Base-by-base conservation (phyloP, 257 asterid genomes). In the Pogostemon cablin region DNA sequence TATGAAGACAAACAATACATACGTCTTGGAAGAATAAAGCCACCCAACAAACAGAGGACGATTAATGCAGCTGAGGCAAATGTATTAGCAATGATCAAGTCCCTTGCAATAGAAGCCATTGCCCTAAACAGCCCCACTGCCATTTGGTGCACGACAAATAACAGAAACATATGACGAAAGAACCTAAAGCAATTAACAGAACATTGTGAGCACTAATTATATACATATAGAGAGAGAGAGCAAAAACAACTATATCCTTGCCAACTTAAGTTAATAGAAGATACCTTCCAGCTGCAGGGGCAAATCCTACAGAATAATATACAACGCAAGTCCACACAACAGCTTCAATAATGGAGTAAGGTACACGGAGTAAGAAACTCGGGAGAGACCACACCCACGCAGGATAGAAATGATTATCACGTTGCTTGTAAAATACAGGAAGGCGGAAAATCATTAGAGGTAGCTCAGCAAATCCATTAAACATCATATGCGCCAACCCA, bases 381-480 rank as follows among this genome's bases (percentile, higher is more conserved):
- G 95, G 75, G 65, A 89, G 9, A 69, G 96, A 79, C 96, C 96
- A 92, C 9, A 96, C 81, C 98, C 98, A 89, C 47, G 88, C 96
- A 59, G 98, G 98, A 82, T 92, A 84, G 75, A 92, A 92, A 77
- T 79, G 81, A 80, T 92, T 92, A 82, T 92, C 96, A 52, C 98
- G 81, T 76, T 92, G 96, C 85, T 90, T 92, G 83, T 87, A 92
- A 68, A 92, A 92, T 39, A 92, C 96, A 15, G 98, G 98, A 72
- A 92, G 96, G 62, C 96, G 87, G 56, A 86, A 89, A 65, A 92
- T 87, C 91, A 88, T 82, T 11, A 89, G 81, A 46, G 96, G 89
- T 63, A 92, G 85, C 82, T 92, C 98, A 5, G 96, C 82, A 73
- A 92, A 87, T 62, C 98, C 98, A 63, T 92, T 89, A 88, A 92